phyloP scores from a whole-genome alignment of 345 rosid genomes.

The Rhodamnia argentea region DNA sequence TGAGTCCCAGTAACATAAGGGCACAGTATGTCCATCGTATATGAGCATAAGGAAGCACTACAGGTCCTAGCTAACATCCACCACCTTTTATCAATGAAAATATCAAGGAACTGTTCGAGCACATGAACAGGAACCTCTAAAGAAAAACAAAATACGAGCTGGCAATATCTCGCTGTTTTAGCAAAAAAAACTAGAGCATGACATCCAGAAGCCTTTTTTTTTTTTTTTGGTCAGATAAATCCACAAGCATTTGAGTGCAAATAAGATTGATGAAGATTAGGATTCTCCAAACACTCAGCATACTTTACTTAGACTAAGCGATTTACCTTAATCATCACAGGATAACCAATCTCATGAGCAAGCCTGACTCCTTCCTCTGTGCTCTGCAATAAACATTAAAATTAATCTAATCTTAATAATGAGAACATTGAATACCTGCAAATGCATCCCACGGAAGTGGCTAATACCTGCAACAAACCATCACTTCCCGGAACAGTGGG shows the following conservation, averaged over 20 bases:
- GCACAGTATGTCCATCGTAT: background rate
- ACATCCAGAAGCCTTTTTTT: background rate
- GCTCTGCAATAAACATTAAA: constrained; percentile 36
- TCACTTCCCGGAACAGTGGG: constrained; percentile 99
- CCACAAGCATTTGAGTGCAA: background rate
- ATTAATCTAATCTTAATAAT: background rate
- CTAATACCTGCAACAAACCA: constrained; percentile 73
- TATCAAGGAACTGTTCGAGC: background rate
- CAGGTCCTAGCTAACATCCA: background rate
- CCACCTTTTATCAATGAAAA: background rate
- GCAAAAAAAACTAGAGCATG: background rate
- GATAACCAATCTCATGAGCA: constrained; percentile 82
- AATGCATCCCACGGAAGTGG: background rate
- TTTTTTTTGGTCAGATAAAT: background rate
- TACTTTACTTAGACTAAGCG: background rate
- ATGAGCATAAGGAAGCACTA: background rate
- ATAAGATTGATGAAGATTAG: background rate
- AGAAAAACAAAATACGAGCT: background rate
- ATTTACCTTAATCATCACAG: constrained; percentile 95
- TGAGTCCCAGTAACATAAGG: background rate
- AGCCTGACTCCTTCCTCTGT: constrained; percentile 88
- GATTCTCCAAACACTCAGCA: background rate
- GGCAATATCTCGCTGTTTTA: background rate
- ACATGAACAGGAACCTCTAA: background rate
- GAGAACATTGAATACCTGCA: background rate